phyloP scores from a whole-genome alignment of 305 asterid genomes.

The Fraxinus albicans region DNA sequence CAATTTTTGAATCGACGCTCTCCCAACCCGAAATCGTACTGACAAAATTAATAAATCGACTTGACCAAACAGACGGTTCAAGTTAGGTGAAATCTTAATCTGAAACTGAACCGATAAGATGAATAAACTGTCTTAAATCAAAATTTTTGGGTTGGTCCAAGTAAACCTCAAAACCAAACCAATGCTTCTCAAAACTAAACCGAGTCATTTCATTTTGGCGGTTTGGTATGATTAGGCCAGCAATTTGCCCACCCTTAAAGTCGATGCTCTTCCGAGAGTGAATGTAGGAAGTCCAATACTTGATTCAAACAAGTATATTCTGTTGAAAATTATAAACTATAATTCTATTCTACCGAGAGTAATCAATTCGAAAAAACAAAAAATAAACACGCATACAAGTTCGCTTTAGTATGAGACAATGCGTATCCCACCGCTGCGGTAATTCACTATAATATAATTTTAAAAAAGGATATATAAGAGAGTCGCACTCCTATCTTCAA shows the following conservation, averaged over 20 bases:
- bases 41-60: not conserved
- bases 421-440: no score
- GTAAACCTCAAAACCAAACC: not conserved
- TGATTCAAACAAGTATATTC: not conserved
- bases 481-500: no score
- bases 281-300: not conserved
- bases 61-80: not conserved
- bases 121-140: not conserved
- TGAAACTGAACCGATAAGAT: no score
- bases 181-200: no score
- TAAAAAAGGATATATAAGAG: no score
- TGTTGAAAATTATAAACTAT: not conserved
- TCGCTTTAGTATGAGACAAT: no score
- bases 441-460: no score
- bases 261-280: not conserved
- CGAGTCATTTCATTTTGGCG: not conserved
- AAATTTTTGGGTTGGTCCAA: not conserved
- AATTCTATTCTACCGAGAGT: not conserved
- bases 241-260: not conserved
- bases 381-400: not conserved
- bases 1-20: no score
- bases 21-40: not conserved
- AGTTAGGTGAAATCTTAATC: not conserved
- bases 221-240: not conserved
- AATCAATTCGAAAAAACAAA: not conserved